Percentiles rank a stretch among this genome's conserved stretches.
phyloP scores from a whole-genome alignment of 441 rosid species.

The Theobroma grandiflorum region DNA sequence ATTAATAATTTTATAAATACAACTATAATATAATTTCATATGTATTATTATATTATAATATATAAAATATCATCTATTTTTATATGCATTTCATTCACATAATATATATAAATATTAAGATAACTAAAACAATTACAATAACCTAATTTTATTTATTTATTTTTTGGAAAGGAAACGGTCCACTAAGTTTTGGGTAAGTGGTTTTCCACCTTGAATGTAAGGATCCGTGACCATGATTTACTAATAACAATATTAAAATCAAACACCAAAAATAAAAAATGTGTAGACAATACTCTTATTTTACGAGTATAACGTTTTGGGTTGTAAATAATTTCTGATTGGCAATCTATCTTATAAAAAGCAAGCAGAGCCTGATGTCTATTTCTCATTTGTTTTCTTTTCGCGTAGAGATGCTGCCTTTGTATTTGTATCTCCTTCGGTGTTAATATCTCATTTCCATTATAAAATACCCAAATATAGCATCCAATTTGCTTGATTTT shows the following conservation, averaged over 20 bases:
- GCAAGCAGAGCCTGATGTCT: neutral
- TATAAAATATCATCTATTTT: no score
- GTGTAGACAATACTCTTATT: neutral
- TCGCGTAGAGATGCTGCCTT: neutral
- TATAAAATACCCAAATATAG: neutral
- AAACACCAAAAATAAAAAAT: neutral
- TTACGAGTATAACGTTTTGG: neutral
- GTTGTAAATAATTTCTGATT: neutral
- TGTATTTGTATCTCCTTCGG: neutral
- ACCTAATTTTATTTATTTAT: no score
- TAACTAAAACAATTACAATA: no score
- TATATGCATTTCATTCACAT: no score
- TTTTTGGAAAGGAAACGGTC: no score
- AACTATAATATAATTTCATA: no score
- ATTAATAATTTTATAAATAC: no score
- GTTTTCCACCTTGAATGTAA: no score
- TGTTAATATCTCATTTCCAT: neutral
- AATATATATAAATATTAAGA: no score
- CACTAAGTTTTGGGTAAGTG: no score
- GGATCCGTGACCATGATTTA: no score
- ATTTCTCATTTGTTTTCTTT: neutral
- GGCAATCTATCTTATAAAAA: neutral
- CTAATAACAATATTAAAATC: neutral
- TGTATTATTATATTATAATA: no score
- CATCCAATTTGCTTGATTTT: constrained; percentile 4